Base-by-base conservation (phyloP, 108 stramenopile species). In the Epipyxis sp. region DNA sequence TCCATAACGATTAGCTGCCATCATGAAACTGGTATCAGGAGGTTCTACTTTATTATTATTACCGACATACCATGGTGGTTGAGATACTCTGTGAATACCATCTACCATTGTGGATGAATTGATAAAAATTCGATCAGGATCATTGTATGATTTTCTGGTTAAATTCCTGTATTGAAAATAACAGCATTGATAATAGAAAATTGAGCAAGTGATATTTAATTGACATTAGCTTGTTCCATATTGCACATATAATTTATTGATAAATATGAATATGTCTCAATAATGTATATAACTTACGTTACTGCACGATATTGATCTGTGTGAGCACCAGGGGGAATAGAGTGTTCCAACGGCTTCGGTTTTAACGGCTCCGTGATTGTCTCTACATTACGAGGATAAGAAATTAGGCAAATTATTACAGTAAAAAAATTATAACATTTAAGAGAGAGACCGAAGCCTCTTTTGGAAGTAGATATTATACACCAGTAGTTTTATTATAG, bases 11-110 rank as follows among this genome's bases (percentile, higher is more conserved):
- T 29, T 42, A 39, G 71, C n/a, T 37, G 71, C 44, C 3, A 37
- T 6, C 71, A 74, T 57, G 6, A 13, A 27, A 39, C 71, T 74
- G 3, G 32, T 37, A 37, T 74, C 71, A 30, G 71, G 3, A 13
- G 71, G 71, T 6, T 10, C 50, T 39, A 42, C 25, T 27, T 27
- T 37, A 32, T 74, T 74, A 29, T 74, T 46, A 42, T 74, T 43
- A 6, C 71, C 71, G 3, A 54, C 20, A 42, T 74, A 74, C 71
- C 71, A 74, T 6, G 71, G 32, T 10, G 71, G 71, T 42, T 74
- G 71, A 10, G 71, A 42, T 6, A 42, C 42, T 29, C 6, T 10
- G 3, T 42, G 71, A 3, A 74, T 13, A 37, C 71, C 71, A 13
- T 74, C 71, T 10, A 27, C 6, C 71, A 74, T 74, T 29, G 71